Base-by-base conservation (phyloP, 2,329 filamentous ascomycete species). In the Colletotrichum sp. region DNA sequence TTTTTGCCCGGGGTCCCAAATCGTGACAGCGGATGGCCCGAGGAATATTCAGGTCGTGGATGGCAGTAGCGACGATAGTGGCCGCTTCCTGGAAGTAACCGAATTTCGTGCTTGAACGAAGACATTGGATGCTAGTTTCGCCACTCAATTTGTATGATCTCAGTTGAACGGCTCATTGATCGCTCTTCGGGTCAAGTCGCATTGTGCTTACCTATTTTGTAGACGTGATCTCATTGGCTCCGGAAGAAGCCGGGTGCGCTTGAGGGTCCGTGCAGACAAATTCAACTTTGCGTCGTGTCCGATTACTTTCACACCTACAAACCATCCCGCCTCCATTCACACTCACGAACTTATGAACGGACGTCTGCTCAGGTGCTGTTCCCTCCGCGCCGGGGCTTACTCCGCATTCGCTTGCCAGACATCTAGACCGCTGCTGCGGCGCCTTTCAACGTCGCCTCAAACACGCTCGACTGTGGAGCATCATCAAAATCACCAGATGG, bases 241-340 rank as follows among this genome's bases (percentile, higher is more conserved):
- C n/a, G 24, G 21, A 16, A 58, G 55, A 58, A 28, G 55, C 15
- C 21, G 55, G 21, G 26, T 28, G 26, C 55, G 55, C 21, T 16
- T 2, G 1, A 4, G 16, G 21, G 8, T 1, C 26, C n/a, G 55
- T 52, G 43, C 43, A 15, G 55, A 18, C 24, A 58, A 16, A 18
- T 13, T 58, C 55, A 28, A 58, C 55, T 28, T 58, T 15, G 55
- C 55, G 55, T 28, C 55, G 55, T 26, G 55, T 16, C 4, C 21
- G 26, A 10, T 26, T 28, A 16, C 18, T 58, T 28, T 58, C 55
- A 58, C 55, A 9, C 1, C 55, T 58, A 4, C 55, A 52, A 52
- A 52, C 8, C 55, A 58, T 58, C 55, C 8, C 4, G n/a, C 64
- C 79, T 64, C 43, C 48, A 15, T 30, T 57, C 55, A 28, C 55